Base-by-base conservation (phyloP, 2,329 filamentous ascomycete genomes). In the Cladobotryum mycophilum region DNA sequence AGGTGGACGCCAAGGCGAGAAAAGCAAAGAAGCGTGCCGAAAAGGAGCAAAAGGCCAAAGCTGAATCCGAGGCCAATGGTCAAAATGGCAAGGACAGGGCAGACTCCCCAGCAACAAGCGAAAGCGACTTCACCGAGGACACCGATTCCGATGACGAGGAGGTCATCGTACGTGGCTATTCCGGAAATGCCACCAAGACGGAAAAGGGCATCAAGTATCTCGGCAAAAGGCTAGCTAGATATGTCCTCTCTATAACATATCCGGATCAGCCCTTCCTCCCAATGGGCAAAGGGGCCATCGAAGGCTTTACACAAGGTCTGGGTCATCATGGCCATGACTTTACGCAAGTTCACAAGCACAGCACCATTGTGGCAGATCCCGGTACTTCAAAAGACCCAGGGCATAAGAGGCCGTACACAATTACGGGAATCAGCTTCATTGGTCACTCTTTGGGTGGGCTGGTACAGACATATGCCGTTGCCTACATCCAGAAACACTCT, bases 191-290 rank as follows among this genome's bases (percentile, higher is more conserved):
- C 7, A 89, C 89, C 34, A 85, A 87, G 51, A 99, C 93, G 2
- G 93, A 99, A 70, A 84, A 86, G 56, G 93, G 93, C 14, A 97
- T 99, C 62, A 96, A 97, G 67, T 99, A 96, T 67, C 80, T 99
- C 5, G 93, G 93, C 17, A 97, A 97, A 67, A 82, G 93, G 46
- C 79, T 99, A 22, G 93, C 93, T 17, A 91, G 91, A 72, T 95
- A 92, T 65, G 82, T 97, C 30, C 76, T 99, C 41, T 80, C 85
- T 47, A 84, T 96, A 72, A 96, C 92, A 30, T 96, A 95, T 64
- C 93, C 93, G 0, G 90, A 96, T 62, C 91, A 97, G 61, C 90
- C 92, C 4, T 95, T 85, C 61, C 74, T 91, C 2, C 91, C 92
- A 0, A 71, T 74, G 20, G 68, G 72, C 13, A 82, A 82, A 60